phyloP scores from a whole-genome alignment of 148 eudicot species.

The Rhododendron simsii region DNA sequence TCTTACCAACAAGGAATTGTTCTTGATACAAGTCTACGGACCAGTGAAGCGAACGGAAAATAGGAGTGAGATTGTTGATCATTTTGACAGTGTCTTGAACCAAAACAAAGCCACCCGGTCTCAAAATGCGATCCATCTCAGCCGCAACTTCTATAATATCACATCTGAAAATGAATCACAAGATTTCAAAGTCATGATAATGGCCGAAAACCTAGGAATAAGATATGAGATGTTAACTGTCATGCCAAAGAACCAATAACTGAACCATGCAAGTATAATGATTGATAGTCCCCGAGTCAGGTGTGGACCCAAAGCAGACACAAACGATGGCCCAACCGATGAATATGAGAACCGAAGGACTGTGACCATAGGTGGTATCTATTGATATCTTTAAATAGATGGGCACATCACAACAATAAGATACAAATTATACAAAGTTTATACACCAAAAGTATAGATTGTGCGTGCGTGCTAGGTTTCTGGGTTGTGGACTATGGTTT shows the following conservation, averaged over 20 bases:
- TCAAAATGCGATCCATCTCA: constrained; percentile 81
- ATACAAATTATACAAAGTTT: background rate
- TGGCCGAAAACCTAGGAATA: background rate
- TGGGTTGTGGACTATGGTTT: background rate
- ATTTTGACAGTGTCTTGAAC: constrained; percentile 56
- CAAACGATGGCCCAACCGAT: background rate
- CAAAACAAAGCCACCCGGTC: constrained; percentile 70
- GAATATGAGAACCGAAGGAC: background rate
- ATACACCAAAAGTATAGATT: background rate
- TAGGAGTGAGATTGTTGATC: constrained; percentile 42
- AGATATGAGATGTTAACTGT: background rate
- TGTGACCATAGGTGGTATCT: background rate
- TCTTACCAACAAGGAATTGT: constrained; percentile 66
- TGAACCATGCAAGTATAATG: background rate
- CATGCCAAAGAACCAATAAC: background rate
- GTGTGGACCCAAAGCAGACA: background rate
- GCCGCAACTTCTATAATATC: constrained; percentile 58
- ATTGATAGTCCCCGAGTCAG: background rate
- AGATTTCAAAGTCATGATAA: background rate
- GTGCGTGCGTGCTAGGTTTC: background rate
- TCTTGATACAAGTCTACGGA: constrained; percentile 36
- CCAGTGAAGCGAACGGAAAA: constrained; percentile 83
- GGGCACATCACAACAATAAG: background rate
- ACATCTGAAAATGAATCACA: constrained; percentile 42
- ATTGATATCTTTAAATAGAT: background rate